phyloP scores from a whole-genome alignment of 306 rosid species.

The Gleditsia sinensis region DNA sequence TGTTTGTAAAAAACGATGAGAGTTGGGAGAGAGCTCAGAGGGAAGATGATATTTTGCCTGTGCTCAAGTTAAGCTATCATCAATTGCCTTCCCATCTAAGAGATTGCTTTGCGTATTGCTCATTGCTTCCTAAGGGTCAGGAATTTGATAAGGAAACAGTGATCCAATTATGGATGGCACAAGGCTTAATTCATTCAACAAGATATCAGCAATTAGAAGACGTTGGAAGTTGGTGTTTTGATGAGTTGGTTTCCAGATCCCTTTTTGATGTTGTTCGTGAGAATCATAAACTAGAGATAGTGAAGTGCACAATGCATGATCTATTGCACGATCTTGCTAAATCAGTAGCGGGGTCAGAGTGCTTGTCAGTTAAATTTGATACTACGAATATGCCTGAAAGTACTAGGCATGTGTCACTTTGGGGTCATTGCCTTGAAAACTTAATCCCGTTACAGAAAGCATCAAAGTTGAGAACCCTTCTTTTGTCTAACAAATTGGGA shows the following conservation, averaged over 20 bases:
- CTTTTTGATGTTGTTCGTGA: slow-evolving; percentile 10
- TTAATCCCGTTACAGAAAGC: background rate
- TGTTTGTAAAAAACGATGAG: slow-evolving; percentile 19
- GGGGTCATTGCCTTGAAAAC: background rate
- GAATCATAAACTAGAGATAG: slow-evolving; percentile 25
- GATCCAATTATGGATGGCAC: slow-evolving; percentile 32
- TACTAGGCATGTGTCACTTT: slow-evolving; percentile 17
- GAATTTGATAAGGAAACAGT: slow-evolving; percentile 29
- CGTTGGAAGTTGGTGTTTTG: slow-evolving; percentile 21
- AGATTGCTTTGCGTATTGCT: slow-evolving; percentile 35
- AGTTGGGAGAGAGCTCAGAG: slow-evolving; percentile 16
- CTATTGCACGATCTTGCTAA: slow-evolving; percentile 33
- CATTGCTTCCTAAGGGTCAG: slow-evolving; percentile 15
- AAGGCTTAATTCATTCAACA: slow-evolving; percentile 29
- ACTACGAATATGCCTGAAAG: background rate
- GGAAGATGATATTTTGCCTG: slow-evolving; percentile 34
- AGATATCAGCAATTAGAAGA: slow-evolving; percentile 21
- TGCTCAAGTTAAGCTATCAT: slow-evolving; percentile 35
- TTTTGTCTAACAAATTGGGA: background rate
- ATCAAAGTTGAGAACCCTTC: slow-evolving; percentile 23
- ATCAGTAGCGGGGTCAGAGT: background rate
- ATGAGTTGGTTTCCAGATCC: slow-evolving; percentile 33
- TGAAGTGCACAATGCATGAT: slow-evolving; percentile 32
- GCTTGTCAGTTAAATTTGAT: background rate
- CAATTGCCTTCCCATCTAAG: slow-evolving; percentile 28